Evolutionary conservation across 768 basidiomycete species (phyloP), one percentile per base, ranked within the genome.

Genomic region (Lyophyllum decastes): DNA sequence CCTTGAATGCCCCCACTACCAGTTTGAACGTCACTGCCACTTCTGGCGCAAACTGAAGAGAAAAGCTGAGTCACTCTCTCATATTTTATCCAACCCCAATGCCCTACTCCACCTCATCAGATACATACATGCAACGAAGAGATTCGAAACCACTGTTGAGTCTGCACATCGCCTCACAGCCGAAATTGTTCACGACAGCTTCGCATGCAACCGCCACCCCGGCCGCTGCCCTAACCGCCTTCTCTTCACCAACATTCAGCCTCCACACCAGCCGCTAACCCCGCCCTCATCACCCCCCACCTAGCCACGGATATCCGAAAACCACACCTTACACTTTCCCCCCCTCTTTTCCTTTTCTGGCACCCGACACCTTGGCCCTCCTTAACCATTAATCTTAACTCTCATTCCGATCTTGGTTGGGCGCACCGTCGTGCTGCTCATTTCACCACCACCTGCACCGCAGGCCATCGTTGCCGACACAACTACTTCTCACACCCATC

Each of bases 41-140:
- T 26, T 60, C 33, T 11, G 19, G 7, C 3, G 19, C 54, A 46
- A 47, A 2, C 49, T 60, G 9, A 55, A 48, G 17, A 2, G 49
- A 14, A 55, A 59, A 59, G 58, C 58, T 59, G 58, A 59, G 58
- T 55, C 43, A 8, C 27, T 60, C 21, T 40, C 49, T 6, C 27
- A 19, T 21, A 9, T 55, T 11, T 14, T 60, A 1, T 55, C 54
- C 11, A 19, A 33, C 26, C 41, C 47, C 33, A 7, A 40, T 16
- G 54, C 59, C 22, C 44, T 52, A 12, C 22, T 17, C 21, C 27
- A 43, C 16, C 59, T 60, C 8, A n/a, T 55, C 45, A 55, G 49
- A 12, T 60, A n/a, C 53, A 60, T 60, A 11, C 48, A 47, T 9
- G 53, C 46, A 2, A 54, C 58, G 0, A 59, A 59, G 35, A 19